Evolutionary conservation across 345 rosid species (phyloP).

Genomic region (Melaleuca alternifolia): DNA sequence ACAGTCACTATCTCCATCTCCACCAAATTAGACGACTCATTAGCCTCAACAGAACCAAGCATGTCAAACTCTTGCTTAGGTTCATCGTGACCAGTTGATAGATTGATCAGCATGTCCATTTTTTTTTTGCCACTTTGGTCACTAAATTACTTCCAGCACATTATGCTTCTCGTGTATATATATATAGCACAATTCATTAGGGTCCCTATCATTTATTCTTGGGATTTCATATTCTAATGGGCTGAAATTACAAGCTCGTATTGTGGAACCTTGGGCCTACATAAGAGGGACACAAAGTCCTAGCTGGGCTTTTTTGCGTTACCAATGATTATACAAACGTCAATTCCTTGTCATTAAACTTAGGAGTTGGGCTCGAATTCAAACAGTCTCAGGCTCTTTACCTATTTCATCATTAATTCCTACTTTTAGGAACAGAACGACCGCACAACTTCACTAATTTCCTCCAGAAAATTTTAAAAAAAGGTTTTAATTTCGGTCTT

Average conservation of each 20-base stretch:
- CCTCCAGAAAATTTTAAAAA: not conserved
- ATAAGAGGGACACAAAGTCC: not conserved
- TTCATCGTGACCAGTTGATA: not conserved
- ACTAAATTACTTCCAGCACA: not conserved
- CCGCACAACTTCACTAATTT: not conserved
- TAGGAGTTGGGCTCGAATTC: not conserved
- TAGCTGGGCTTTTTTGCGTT: not conserved
- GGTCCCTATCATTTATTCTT: not conserved
- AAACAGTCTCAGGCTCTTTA: not conserved
- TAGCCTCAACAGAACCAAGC: not conserved
- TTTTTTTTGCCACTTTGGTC: not conserved
- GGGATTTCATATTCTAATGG: not conserved
- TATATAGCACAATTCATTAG: not conserved
- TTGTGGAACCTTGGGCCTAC: not conserved
- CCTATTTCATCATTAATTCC: not conserved
- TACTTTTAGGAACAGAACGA: not conserved
- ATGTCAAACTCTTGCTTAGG: not conserved
- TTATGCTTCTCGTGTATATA: not conserved
- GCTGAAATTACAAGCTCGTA: not conserved
- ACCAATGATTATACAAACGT: not conserved
- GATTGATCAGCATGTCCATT: not conserved
- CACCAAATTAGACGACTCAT: not conserved
- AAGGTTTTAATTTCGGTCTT: not conserved
- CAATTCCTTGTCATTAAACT: not conserved
- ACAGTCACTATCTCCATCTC: not conserved